Evolutionary conservation across 345 rosid species (phyloP).

Genomic region (Gynandropsis gynandra): DNA sequence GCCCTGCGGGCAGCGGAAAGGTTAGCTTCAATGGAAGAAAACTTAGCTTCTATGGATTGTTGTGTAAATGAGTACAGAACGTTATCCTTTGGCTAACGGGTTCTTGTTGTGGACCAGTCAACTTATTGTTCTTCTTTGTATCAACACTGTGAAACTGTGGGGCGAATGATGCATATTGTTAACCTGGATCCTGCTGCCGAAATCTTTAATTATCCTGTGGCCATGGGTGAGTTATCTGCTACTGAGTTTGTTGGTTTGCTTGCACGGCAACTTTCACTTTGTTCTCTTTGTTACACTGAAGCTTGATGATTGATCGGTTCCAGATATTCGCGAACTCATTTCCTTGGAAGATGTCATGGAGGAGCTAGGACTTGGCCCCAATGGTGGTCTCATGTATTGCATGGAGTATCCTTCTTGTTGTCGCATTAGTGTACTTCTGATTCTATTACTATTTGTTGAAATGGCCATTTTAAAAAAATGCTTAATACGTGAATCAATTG

Average conservation of each 20-base stretch:
- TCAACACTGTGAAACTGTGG: slow-evolving; percentile 59
- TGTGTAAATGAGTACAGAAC: no score
- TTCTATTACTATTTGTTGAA: background rate
- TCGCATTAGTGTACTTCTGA: background rate
- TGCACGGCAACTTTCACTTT: background rate
- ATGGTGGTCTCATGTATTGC: slow-evolving; percentile 84
- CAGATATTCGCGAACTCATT: slow-evolving; percentile 86
- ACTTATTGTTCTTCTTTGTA: slow-evolving; percentile 80
- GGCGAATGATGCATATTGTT: slow-evolving; percentile 59
- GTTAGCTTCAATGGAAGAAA: slow-evolving; percentile 25
- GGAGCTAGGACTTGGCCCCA: slow-evolving; percentile 80
- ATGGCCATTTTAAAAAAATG: background rate
- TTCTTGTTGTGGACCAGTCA: slow-evolving; percentile 39
- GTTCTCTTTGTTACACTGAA: slow-evolving; percentile 1
- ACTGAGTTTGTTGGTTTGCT: background rate
- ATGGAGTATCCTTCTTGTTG: slow-evolving; percentile 81
- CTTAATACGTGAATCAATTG: background rate
- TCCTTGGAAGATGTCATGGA: slow-evolving; percentile 94
- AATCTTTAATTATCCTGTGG: slow-evolving; percentile 79
- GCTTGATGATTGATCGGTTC: slow-evolving; percentile 13
- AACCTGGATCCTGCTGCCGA: slow-evolving; percentile 96
- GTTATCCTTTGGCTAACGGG: background rate
- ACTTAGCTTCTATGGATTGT: background rate
- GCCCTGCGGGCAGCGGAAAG: slow-evolving; percentile 90
- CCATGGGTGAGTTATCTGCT: slow-evolving; percentile 50